phyloP scores from a whole-genome alignment of 768 basidiomycete genomes.

The Boletus tylopilopsis region DNA sequence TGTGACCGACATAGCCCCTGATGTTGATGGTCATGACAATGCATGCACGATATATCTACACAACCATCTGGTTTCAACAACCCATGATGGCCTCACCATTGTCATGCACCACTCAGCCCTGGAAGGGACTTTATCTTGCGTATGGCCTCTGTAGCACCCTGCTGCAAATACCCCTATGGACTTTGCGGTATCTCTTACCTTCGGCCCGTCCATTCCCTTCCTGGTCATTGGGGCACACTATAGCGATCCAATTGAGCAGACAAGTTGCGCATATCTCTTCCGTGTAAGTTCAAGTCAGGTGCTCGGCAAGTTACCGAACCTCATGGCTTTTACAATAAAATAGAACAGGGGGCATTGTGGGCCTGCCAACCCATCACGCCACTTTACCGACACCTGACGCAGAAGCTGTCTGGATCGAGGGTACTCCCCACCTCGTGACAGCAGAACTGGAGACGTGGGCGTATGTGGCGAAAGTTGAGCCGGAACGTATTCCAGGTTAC shows the following conservation, averaged over 20 bases:
- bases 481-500: constrained; percentile 51
- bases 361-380: constrained; percentile 10
- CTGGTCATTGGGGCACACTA: constrained; percentile 42
- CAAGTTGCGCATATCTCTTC: constrained; percentile 15
- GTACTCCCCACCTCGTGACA: constrained; percentile 27
- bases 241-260: constrained; percentile 37
- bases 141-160: constrained; percentile 41
- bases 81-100: constrained; percentile 8
- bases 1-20: background rate
- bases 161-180: constrained; percentile 48
- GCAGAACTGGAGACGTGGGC: constrained; percentile 29
- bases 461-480: constrained; percentile 34
- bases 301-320: background rate
- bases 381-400: constrained; percentile 6
- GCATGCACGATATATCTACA: too few species aligned
- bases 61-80: too few species aligned
- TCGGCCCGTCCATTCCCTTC: constrained; percentile 41
- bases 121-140: constrained; percentile 45
- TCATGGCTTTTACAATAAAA: background rate
- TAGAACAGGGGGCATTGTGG: constrained; percentile 7
- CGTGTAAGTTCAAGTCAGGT: constrained; percentile 12
- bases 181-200: constrained; percentile 32
- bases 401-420: constrained; percentile 33
- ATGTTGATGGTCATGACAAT: background rate
- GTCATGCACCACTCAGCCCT: constrained; percentile 35